phyloP scores from a whole-genome alignment of 345 rosid genomes.

The Clausena lansium region DNA sequence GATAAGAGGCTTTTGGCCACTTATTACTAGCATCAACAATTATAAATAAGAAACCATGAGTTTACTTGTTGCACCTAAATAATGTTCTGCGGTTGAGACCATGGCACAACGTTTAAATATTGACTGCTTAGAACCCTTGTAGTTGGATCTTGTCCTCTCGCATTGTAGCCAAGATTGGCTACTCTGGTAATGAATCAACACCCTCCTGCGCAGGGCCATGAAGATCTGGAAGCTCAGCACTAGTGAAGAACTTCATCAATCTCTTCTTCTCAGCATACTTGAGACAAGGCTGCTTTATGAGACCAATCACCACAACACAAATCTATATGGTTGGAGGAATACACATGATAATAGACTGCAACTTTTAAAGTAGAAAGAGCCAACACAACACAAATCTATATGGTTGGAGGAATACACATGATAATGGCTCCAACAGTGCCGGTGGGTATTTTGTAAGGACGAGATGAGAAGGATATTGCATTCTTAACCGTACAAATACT shows the following conservation, averaged over 20 bases:
- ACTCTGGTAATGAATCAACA: conserved; percentile 17
- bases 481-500: conserved; percentile 54
- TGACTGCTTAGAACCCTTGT: neutral
- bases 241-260: conserved; percentile 54
- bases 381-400: conserved; percentile 52
- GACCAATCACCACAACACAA: conserved; percentile 51
- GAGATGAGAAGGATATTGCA: conserved; percentile 45
- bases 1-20: conserved; percentile 5
- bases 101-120: no score
- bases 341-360: no score
- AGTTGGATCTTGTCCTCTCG: neutral
- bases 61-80: neutral
- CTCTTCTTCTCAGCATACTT: conserved; percentile 45
- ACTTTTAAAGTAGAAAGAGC: conserved; percentile 65
- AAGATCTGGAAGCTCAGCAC: conserved; percentile 36
- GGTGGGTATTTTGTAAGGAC: conserved; percentile 70
- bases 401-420: conserved; percentile 67
- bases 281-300: conserved; percentile 54
- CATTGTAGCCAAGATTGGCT: neutral
- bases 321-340: no score
- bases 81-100: neutral
- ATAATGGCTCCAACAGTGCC: conserved; percentile 61
- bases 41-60: neutral
- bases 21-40: neutral
- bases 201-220: conserved; percentile 3